phyloP scores from a whole-genome alignment of 306 rosid genomes.

The Argentina anserina region DNA sequence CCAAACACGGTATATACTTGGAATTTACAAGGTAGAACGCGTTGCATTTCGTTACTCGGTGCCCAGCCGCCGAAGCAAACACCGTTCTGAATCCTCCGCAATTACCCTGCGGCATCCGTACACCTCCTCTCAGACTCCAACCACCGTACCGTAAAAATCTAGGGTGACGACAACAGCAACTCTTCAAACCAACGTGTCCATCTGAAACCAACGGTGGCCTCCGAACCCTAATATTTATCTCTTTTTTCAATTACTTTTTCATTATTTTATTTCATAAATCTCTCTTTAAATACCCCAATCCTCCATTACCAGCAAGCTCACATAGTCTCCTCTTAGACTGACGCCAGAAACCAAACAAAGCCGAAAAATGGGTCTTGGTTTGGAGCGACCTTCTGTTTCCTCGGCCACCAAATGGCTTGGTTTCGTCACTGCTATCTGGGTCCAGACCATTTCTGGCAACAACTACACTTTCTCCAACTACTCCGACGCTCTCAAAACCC shows the following conservation, averaged over 20 bases:
- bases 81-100: neutral
- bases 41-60: no score
- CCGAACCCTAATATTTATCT: neutral
- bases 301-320: neutral
- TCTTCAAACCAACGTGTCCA: neutral
- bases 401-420: conserved; percentile 74
- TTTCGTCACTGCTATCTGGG: conserved; percentile 77
- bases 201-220: neutral
- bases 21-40: no score
- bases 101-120: neutral
- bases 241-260: neutral
- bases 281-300: conserved; percentile 1
- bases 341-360: neutral
- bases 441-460: conserved; percentile 89
- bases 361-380: conserved; percentile 36
- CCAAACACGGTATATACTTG: no score
- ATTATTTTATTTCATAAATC: neutral
- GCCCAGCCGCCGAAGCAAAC: neutral
- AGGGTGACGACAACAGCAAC: neutral
- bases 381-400: conserved; percentile 18
- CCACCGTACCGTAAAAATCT: neutral
- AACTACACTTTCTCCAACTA: conserved; percentile 93
- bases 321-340: neutral
- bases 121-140: neutral
- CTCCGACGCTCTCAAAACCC: conserved; percentile 74